phyloP scores from a whole-genome alignment of 805 yeast species.

The Naumovozyma dairenensis region DNA sequence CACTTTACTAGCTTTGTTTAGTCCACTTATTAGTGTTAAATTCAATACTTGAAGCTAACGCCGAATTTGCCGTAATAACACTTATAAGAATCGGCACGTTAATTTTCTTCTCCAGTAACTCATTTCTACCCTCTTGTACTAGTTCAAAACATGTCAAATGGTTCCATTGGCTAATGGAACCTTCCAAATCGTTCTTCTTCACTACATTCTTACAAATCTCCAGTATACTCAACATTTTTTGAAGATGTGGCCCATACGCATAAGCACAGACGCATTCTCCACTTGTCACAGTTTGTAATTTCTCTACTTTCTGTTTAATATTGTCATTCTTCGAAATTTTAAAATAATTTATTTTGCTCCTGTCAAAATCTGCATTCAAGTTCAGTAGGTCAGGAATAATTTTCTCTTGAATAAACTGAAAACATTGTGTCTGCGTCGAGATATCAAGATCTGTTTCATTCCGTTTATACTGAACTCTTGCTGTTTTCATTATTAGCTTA shows the following conservation, averaged over 20 bases:
- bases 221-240: conserved; percentile 17
- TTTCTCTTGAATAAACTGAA: conserved; percentile 12
- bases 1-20: no score
- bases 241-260: conserved; percentile 23
- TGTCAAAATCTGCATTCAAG: no score
- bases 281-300: conserved; percentile 3
- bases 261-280: conserved; percentile 10
- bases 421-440: conserved; percentile 6
- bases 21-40: no score
- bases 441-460: conserved; percentile 10
- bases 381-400: conserved; percentile 11
- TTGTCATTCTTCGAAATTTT: conserved; percentile 7
- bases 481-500: conserved; percentile 2
- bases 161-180: conserved; percentile 15
- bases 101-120: conserved; percentile 16
- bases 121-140: conserved; percentile 18
- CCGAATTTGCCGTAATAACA: conserved; percentile 3
- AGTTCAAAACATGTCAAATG: conserved; percentile 14
- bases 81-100: conserved; percentile 18
- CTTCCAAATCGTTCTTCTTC: neutral
- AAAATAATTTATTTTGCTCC: no score
- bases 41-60: no score
- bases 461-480: conserved; percentile 6
- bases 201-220: conserved; percentile 16
- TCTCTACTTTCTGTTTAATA: conserved; percentile 14